These are phyloP conservation scores for Neoboletus brunneissimus DNA, from an alignment of 768 basidiomycete species.

Conservation along the genomic window DNA sequence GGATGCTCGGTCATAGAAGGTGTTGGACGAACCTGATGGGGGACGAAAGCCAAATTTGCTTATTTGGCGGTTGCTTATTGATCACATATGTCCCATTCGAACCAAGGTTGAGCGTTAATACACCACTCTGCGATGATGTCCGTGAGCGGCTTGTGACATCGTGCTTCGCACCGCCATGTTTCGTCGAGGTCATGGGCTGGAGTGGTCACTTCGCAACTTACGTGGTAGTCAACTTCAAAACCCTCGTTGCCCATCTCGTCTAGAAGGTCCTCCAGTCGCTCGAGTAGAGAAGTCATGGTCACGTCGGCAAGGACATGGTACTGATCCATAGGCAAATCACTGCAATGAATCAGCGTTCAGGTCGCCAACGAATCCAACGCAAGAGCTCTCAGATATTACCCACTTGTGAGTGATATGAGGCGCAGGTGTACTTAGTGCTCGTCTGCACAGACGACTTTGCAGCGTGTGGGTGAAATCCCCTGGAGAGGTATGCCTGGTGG, in stretches of 20 bases:
- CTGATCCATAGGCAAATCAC: constrained; percentile 54
- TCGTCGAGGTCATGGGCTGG: background rate
- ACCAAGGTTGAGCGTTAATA: constrained; percentile 77
- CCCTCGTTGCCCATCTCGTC: constrained; percentile 52
- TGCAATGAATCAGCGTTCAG: constrained; percentile 16
- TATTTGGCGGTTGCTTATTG: constrained; percentile 97
- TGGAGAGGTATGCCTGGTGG: background rate
- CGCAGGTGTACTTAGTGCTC: constrained; percentile 47
- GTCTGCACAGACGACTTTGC: constrained; percentile 14
- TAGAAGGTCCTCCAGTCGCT: constrained; percentile 70
- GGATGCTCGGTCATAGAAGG: background rate
- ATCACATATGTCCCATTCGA: constrained; percentile 86
- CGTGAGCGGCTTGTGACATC: constrained; percentile 6
- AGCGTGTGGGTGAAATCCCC: background rate
- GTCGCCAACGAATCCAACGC: background rate
- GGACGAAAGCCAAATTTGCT: constrained; percentile 95
- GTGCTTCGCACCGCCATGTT: background rate
- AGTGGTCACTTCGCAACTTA: constrained; percentile 36
- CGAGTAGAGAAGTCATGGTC: constrained; percentile 75
- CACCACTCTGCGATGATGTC: constrained; percentile 65
- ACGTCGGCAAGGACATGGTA: constrained; percentile 74
- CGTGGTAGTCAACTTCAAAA: constrained; percentile 88
- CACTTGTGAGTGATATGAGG: constrained; percentile 59
- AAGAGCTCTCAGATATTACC: background rate
- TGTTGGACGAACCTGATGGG: constrained; percentile 63